Percentiles rank a stretch among this genome's conserved stretches.
These are phyloP conservation scores for Casaregolazyma lundiana DNA, from an alignment of 1,139 yeast genomes.

Conservation along the genomic window DNA sequence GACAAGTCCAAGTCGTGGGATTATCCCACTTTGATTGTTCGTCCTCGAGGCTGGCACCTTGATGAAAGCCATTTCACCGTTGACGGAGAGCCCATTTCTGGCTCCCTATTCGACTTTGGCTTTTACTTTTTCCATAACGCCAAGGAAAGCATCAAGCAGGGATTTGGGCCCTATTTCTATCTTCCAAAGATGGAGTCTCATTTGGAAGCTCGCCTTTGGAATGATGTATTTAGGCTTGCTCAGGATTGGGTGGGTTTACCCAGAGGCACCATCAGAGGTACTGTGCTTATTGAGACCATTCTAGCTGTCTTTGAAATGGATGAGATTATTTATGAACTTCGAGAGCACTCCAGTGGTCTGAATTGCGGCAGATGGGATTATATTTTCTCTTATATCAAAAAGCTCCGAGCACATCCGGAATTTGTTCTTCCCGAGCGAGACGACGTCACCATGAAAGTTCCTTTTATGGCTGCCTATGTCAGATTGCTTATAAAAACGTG, in stretches of 20 bases:
- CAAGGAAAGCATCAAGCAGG: conserved; percentile 51
- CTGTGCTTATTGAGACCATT: conserved; percentile 73
- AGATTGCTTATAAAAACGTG: conserved; percentile 63
- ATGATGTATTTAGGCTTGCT: conserved; percentile 63
- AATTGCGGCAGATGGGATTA: conserved; percentile 86
- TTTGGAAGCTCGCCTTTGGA: conserved; percentile 75
- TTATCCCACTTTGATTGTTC: conserved; percentile 69
- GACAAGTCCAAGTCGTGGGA: conserved; percentile 35
- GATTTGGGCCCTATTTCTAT: conserved; percentile 74
- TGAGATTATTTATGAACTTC: conserved; percentile 69
- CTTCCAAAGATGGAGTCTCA: conserved; percentile 80
- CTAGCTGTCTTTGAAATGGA: conserved; percentile 80
- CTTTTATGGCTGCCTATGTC: conserved; percentile 70
- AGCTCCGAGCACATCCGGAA: conserved; percentile 58
- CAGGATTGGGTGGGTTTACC: conserved; percentile 64
- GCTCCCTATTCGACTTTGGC: conserved; percentile 74
- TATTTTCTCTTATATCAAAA: conserved; percentile 68
- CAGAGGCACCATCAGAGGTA: conserved; percentile 72
- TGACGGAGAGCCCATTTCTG: conserved; percentile 72
- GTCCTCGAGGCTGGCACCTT: conserved; percentile 88
- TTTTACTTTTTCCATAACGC: conserved; percentile 74
- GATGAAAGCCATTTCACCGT: conserved; percentile 66
- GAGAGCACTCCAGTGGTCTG: conserved; percentile 71
- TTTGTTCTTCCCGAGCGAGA: conserved; percentile 67
- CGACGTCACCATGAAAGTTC: conserved; percentile 71